Percentiles rank a stretch among this genome's conserved stretches.
Evolutionary conservation across 352 stramenopile species (phyloP).

Genomic region (Pythium aphanidermatum): DNA sequence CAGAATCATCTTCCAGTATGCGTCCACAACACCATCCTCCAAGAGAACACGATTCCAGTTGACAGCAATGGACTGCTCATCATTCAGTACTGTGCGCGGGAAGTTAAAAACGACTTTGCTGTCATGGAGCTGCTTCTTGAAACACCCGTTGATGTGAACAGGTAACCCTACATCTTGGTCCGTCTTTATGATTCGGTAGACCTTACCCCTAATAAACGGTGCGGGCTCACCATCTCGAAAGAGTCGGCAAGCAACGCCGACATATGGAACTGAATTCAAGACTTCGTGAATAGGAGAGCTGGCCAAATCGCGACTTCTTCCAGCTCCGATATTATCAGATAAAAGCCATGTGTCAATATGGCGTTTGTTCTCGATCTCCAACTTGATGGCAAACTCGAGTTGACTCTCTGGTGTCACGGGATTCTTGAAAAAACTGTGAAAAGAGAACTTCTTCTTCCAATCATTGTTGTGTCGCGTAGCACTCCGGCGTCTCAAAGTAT

Average conservation of each 20-base stretch:
- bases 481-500: conserved; percentile 40
- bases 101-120: conserved; percentile 13
- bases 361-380: conserved; percentile 53
- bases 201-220: conserved; percentile 34
- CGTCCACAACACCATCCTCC: conserved; percentile 54
- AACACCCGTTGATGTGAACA: conserved; percentile 71
- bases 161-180: conserved; percentile 42
- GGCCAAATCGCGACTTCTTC: conserved; percentile 62
- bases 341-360: conserved; percentile 56
- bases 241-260: conserved; percentile 55
- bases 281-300: conserved; percentile 52
- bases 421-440: conserved; percentile 76
- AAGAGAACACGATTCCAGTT: conserved; percentile 68
- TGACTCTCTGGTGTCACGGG: conserved; percentile 50
- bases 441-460: conserved; percentile 74
- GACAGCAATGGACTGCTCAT: conserved; percentile 39
- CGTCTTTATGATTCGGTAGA: conserved; percentile 58
- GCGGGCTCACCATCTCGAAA: conserved; percentile 39
- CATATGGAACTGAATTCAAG: conserved; percentile 56
- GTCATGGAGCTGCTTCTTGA: conserved; percentile 57
- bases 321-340: conserved; percentile 56
- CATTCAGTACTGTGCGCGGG: conserved; percentile 24
- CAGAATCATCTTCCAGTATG: conserved; percentile 60
- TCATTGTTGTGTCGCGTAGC: conserved; percentile 45
- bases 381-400: conserved; percentile 53